Percentiles rank a stretch among this genome's conserved stretches.
Conservation (phyloP, 2,329 filamentous ascomycete genomes). For the Fusarium solani-melongenae region DNA sequence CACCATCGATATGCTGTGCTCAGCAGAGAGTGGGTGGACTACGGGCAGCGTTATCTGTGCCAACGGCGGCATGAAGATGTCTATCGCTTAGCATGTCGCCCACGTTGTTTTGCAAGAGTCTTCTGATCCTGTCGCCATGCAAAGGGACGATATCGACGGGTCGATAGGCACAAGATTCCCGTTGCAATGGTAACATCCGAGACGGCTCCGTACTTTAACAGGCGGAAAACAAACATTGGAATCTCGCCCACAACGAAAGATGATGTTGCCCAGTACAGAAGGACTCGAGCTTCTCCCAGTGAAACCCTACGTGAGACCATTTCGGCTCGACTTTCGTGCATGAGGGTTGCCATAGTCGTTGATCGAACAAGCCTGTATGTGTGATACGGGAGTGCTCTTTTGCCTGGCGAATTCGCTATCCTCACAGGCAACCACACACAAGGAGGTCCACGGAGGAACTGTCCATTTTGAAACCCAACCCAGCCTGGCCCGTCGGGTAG, state of each 20-base stretch:
- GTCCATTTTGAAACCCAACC: neutral
- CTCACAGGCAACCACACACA: neutral
- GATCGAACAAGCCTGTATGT: neutral
- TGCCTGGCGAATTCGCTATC: no score
- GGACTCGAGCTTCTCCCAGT: neutral
- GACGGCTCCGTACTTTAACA: constrained; percentile 14
- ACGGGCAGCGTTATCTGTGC: constrained; percentile 79
- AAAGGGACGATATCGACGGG: neutral
- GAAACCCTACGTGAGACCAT: neutral
- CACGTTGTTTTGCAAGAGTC: neutral
- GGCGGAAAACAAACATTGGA: neutral
- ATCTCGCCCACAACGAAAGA: neutral
- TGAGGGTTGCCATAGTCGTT: neutral
- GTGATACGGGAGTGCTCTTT: neutral
- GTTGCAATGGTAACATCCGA: constrained; percentile 11
- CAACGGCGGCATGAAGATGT: constrained; percentile 66
- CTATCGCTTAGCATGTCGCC: constrained; percentile 43
- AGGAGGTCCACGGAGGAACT: neutral
- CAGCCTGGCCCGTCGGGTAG: constrained; percentile 9
- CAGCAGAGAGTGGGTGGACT: constrained; percentile 73
- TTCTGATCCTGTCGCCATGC: neutral
- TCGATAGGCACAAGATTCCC: neutral
- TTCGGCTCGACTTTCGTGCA: neutral
- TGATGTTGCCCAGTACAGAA: neutral
- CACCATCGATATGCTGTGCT: constrained; percentile 77